Base-by-base conservation (phyloP, 495 filamentous ascomycete genomes). In the Entonaema liquescens region DNA sequence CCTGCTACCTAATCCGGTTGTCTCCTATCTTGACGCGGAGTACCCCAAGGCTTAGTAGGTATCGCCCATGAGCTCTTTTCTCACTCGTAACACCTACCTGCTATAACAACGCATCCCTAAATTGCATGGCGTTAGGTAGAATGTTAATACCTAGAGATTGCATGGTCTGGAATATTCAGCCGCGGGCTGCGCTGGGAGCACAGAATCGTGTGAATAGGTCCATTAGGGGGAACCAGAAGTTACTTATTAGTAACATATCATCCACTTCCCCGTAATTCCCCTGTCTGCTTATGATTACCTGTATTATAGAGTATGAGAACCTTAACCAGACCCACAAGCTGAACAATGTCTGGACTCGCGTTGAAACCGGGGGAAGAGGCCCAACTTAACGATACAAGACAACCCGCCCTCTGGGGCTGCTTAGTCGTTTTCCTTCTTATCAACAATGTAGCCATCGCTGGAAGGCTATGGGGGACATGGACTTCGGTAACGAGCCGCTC, bases 391-490 rank as follows among this genome's bases (percentile, higher is more conserved):
- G 70, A 73, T 8, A 70, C 62, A 19, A 60, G 65, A 19, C 70
- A 70, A 28, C 70, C 70, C 11, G 66, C 58, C 0, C 60, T 75
- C 21, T 75, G 73, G 73, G 67, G 70, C 4, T 73, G 62, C 58
- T 19, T 75, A 3, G 57, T 60, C 31, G 40, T 57, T 40, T 73
- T 75, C 52, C 70, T 75, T 15, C 19, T 73, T 26, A 70, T 75
- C 23, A 73, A 68, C 21, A 57, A 75, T 64, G 54, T 63, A n/a
- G 54, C 57, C n/a, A 73, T 73, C 19, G 59, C 60, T 15, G 73
- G 70, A 0, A 63, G 73, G 49, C 15, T 75, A 47, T 75, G 73
- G 73, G 73, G 62, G 35, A 75, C 73, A 25, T 67, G 73, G 66
- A 67, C 55, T 21, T 70, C 73, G n/a, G 50, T 65, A n/a, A 17